Evolutionary conservation across 1,139 yeast genomes (phyloP), one percentile per base, ranked within the genome.

Genomic region (Tardiomyces digboiensis): DNA sequence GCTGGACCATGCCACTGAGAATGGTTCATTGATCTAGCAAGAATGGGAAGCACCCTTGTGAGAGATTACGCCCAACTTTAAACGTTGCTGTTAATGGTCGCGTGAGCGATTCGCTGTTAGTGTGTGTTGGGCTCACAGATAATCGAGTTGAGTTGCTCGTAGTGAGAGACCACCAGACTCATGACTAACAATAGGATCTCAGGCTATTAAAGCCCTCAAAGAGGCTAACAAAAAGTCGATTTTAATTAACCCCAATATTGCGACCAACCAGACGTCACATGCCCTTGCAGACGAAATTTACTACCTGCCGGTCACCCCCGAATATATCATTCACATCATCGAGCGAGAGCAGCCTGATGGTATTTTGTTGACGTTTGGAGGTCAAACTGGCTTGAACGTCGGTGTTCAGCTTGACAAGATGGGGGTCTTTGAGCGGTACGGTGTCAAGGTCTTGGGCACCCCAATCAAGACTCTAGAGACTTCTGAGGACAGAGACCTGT

Each of bases 201-300:
- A 89, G 68, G 97, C 97, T 43, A 89, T 89, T 63, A 89, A 89
- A 67, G 98, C 98, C 8, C 72, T 91, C 58, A 85, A 78, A 62
- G 97, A 91, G 68, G 95, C 94, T 45, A 76, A 84, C 60, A 89
- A 86, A 61, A 65, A 78, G 60, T 80, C 95, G 19, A 83, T 91
- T 54, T 75, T 91, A 59, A 87, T 91, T 61, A 91, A 91, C 66
- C 98, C 98, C 49, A 91, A 91, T 67, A 91, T 91, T 64, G 99
- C 99, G 44, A 91, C 99, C 39, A 93, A 89, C 59, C 99, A 91
- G 72, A 93, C 99, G 33, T 91, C 98, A 39, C 83, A 89, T 68
- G 97, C 97, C 61, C 72, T 91, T 58, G 98, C 99, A 48, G 98
- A 91, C 66, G 89, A 91, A 70, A 97, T 93, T 44, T 91, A 91